A percentile compares a stretch with the other conserved stretches of the same genome.
phyloP scores from a whole-genome alignment of 352 stramenopile genomes.

The Elongisporangium prolatum region DNA sequence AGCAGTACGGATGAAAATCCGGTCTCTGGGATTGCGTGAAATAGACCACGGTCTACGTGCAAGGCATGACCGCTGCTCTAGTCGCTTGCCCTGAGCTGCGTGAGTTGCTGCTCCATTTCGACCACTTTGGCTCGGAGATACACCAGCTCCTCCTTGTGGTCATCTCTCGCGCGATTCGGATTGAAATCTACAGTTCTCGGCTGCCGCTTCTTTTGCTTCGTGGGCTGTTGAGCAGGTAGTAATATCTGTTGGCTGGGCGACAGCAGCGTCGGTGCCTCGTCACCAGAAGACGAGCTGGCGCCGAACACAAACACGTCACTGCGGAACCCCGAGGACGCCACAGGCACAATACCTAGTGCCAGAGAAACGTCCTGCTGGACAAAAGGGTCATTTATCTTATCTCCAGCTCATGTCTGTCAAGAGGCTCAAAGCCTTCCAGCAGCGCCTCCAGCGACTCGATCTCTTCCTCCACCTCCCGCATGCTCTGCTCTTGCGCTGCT shows the following conservation, averaged over 20 bases:
- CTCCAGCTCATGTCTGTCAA: background rate
- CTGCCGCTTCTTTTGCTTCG: background rate
- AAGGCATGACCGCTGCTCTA: background rate
- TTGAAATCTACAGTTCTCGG: constrained; percentile 15
- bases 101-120: constrained; percentile 15
- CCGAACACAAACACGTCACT: no score
- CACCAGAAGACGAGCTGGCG: no score
- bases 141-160: constrained; percentile 26
- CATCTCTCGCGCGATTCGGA: constrained; percentile 23
- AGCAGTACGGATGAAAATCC: no score
- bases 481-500: background rate
- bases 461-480: constrained; percentile 8
- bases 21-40: no score
- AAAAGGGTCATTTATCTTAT: no score
- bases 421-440: constrained; percentile 19
- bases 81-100: constrained; percentile 9
- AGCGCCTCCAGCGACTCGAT: constrained; percentile 19
- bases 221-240: background rate
- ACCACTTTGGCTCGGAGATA: constrained; percentile 27
- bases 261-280: no score
- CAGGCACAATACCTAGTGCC: background rate
- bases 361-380: background rate
- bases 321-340: background rate
- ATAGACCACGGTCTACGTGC: no score
- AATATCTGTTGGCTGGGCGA: no score